Base-by-base conservation (phyloP, 2,329 filamentous ascomycete species). In the Coniochaeta sp. region DNA sequence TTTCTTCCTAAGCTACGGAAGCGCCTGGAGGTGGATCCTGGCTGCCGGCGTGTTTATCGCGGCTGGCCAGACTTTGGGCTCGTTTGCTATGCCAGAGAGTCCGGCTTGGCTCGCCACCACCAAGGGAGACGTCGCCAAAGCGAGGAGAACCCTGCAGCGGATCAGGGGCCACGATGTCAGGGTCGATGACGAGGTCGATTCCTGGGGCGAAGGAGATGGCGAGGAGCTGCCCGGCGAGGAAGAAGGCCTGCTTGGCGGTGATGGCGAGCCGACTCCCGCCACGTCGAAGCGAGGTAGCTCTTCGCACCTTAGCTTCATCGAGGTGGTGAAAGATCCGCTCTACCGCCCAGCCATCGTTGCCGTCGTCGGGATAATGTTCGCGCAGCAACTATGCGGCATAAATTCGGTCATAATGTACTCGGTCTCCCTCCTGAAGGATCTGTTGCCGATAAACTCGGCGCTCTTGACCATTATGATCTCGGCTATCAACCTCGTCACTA, bases 391-490 rank as follows among this genome's bases (percentile, higher is more conserved):
- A 40, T 93, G 90, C 61, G 93, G 91, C 55, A 93, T 98, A 77
- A 98, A 99, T 81, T 93, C 89, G 61, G 93, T 98, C 70, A 89
- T 98, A 75, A 97, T 99, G 93, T 99, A 99, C 74, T 96, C 93
- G 2, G 95, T 98, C 6, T 92, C 90, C 0, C 85, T 99, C 1
- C 83, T 99, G 16, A 86, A 89, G 34, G 86, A 87, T 63, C 82
- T 98, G 1, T 83, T 99, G 0, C 89, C 91, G 3, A 85, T 91
- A 55, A 91, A 87, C 63, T 93, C 93, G 0, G 89, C 89, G 0
- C 77, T 96, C 1, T 81, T 99, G 58, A 96, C 93, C 59, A 93
- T 98, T 62, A 76, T 90, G 59, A 92, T 98, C 61, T 96, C 92
- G 0, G 81, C 86, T 14, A 84, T 96, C 70, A 98, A 98, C 74